These are phyloP conservation scores for Vitis vinifera DNA, from an alignment of 164 flowering plant genomes.

Conservation along the genomic window DNA sequence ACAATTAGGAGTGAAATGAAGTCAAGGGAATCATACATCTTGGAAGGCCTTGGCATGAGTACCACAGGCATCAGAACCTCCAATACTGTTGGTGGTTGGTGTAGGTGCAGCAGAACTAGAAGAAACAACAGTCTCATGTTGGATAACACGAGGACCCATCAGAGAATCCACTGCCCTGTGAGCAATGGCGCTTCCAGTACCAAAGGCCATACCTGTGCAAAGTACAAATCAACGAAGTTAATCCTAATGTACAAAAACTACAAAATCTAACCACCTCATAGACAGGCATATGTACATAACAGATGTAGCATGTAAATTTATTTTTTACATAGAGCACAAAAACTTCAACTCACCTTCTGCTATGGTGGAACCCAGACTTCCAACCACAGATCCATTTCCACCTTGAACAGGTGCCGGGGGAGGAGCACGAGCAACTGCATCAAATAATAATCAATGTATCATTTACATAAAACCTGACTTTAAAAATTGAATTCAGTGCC, in stretches of 20 bases:
- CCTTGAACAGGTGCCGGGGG: slow-evolving; percentile 2
- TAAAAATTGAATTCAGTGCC: too few species aligned
- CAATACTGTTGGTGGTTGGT: slow-evolving; percentile 1
- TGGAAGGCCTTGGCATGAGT: slow-evolving; percentile 6
- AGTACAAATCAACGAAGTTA: too few species aligned
- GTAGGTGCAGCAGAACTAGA: slow-evolving; percentile 1
- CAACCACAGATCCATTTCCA: not conserved
- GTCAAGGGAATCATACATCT: not conserved
- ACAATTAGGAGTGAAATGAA: not conserved
- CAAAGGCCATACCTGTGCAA: not conserved
- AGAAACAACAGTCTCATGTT: slow-evolving; percentile 10
- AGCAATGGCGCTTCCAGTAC: slow-evolving; percentile 6
- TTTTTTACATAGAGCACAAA: too few species aligned
- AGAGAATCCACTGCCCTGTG: slow-evolving; percentile 12
- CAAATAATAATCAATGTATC: not conserved
- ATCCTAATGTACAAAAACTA: too few species aligned
- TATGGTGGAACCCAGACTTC: not conserved
- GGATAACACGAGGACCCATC: slow-evolving; percentile 8
- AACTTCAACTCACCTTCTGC: not conserved
- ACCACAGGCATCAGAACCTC: slow-evolving; percentile 4
- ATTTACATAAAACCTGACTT: not conserved
- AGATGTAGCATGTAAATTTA: too few species aligned
- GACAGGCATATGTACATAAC: too few species aligned
- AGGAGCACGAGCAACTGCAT: slow-evolving; percentile 5
- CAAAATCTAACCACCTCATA: too few species aligned